phyloP scores from a whole-genome alignment of 768 basidiomycete genomes.

The Russula olivacea region DNA sequence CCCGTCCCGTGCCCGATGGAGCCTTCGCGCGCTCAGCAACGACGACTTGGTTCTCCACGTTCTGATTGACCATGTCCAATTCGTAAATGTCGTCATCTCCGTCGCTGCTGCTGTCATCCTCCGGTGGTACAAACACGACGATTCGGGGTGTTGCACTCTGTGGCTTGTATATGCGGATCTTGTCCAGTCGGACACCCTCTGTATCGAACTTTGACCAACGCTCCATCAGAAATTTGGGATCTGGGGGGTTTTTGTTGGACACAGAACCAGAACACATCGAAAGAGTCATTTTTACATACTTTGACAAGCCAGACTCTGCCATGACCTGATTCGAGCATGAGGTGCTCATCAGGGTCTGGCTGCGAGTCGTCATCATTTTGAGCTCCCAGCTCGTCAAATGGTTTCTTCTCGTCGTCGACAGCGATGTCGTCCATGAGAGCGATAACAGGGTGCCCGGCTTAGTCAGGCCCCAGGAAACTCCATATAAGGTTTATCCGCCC shows the following conservation, averaged over 20 bases:
- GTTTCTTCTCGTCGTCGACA: constrained; percentile 64
- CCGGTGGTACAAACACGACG: constrained; percentile 59
- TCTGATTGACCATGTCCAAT: constrained; percentile 80
- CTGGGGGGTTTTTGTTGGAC: constrained; percentile 34
- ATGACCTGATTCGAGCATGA: constrained; percentile 71
- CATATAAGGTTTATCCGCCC: too few relatives aligned
- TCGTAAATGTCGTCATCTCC: constrained; percentile 61
- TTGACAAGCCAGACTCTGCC: constrained; percentile 84
- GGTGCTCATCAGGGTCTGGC: constrained; percentile 75
- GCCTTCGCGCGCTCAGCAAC: constrained; percentile 78
- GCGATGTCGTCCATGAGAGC: constrained; percentile 27
- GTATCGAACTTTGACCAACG: constrained; percentile 72
- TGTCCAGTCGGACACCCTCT: constrained; percentile 77
- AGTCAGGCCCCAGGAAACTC: too few relatives aligned
- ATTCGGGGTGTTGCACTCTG: constrained; percentile 49
- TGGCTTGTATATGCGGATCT: constrained; percentile 68
- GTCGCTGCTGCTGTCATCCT: constrained; percentile 47
- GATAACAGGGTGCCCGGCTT: too few relatives aligned
- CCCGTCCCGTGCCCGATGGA: constrained; percentile 44
- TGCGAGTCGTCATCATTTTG: constrained; percentile 53
- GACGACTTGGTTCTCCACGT: constrained; percentile 80
- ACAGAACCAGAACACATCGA: not conserved
- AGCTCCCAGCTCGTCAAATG: constrained; percentile 50
- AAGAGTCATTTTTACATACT: constrained; percentile 39
- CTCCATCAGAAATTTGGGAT: constrained; percentile 85